Base-by-base conservation (phyloP, 768 basidiomycete genomes). In the Collybiopsis luxurians region DNA sequence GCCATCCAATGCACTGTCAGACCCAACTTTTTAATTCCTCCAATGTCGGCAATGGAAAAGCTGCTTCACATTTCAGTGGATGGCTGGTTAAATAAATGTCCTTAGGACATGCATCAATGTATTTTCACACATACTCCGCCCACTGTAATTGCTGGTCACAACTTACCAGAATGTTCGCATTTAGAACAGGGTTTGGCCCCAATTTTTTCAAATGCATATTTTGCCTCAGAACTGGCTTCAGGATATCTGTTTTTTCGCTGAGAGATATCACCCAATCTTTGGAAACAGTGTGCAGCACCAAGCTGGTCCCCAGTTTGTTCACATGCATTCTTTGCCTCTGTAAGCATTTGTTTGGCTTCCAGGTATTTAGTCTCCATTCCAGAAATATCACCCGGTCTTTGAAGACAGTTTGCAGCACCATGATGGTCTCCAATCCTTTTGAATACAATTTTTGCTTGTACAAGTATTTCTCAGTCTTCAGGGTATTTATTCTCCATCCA, bases 161-260 rank as follows among this genome's bases (percentile, higher is more conserved):
- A n/a, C n/a, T n/a, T n/a, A n/a, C n/a, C n/a, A n/a, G n/a, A n/a
- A n/a, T n/a, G n/a, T n/a, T n/a, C n/a, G n/a, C n/a, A n/a, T n/a
- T n/a, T n/a, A 55, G 47, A 50, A n/a, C 55, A 12, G 5, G 19
- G 7, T 23, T 34, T 3, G 24, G 23, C n/a, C 5, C 47, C 47
- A 53, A 57, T 4, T 5, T 31, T 6, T 52, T 53, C 27, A 57
- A 55, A 55, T 10, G 53, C 13, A 13, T 21, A 23, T 19, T 23
- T 26, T 57, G 49, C 47, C 12, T 53, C 24, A 30, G 48, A 27
- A 53, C 10, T 49, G 4, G 55, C 55, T 51, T 57, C 55, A 24
- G 19, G 12, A 53, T 57, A 57, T 7, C 36, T 23, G 31, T 27
- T 36, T 31, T 52, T 24, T 48, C 56, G 24, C 17, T 10, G 6